Evolutionary conservation across 2,329 filamentous ascomycete species (phyloP).

Genomic region (Cytospora piceae): DNA sequence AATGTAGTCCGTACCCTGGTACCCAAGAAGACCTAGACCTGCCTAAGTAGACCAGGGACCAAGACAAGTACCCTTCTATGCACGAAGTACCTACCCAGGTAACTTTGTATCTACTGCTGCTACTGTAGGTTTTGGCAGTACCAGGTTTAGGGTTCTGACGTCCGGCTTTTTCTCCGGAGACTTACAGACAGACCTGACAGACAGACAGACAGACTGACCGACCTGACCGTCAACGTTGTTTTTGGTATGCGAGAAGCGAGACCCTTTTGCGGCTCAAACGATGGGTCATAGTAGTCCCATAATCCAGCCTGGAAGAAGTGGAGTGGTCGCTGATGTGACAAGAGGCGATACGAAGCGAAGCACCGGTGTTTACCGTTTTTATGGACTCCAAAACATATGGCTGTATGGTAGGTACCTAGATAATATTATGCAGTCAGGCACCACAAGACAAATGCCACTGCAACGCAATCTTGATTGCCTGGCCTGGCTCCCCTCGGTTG

Average conservation of each 20-base stretch:
- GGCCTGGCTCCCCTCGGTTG: not conserved
- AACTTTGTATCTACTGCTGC: no score
- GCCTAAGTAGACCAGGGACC: not conserved
- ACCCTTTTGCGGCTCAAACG: not conserved
- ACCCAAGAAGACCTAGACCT: slow-evolving; percentile 1
- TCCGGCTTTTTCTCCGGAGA: not conserved
- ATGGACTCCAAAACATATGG: not conserved
- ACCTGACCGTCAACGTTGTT: not conserved
- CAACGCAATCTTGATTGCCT: not conserved
- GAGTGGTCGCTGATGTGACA: not conserved
- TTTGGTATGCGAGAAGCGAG: not conserved
- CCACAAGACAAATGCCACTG: not conserved
- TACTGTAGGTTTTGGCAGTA: not conserved
- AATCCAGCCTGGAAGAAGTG: not conserved
- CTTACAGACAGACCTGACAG: no score
- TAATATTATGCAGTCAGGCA: not conserved
- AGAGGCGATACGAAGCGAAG: not conserved
- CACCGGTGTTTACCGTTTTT: not conserved
- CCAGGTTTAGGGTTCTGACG: not conserved
- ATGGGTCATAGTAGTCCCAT: not conserved
- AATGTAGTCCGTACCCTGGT: slow-evolving; percentile 2
- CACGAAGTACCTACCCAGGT: not conserved
- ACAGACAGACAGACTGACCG: no score
- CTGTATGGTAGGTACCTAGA: not conserved
- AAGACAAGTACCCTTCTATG: not conserved